Evolutionary conservation across 257 asterid genomes (phyloP), one percentile per base, ranked within the genome.

Genomic region (Przewalskia tangutica): DNA sequence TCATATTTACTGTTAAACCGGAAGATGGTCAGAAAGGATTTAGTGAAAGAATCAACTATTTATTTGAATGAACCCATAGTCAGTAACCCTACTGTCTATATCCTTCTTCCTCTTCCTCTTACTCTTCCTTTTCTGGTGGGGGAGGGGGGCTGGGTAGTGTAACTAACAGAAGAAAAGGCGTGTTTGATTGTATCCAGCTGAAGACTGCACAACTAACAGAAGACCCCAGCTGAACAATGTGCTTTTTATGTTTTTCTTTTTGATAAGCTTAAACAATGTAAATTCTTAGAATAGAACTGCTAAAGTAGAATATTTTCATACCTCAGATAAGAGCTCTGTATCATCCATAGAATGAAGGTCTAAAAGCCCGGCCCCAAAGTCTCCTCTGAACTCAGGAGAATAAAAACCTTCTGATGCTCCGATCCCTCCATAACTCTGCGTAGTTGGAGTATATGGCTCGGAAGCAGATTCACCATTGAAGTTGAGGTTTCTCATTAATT

Each of bases 321-420:
- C 99, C 91, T 94, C 99, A 56, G 99, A 91, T 89, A 96, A 89
- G 87, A 96, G 98, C 86, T 96, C 99, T 1, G 98, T 96, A 82
- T 96, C 98, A 87, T 96, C 99, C 98, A 96, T 93, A 78, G 99
- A 89, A 88, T 96, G 98, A 79, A 96, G 89, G 86, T 96, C 99
- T 90, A 96, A 84, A 84, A 94, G 98, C 56, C 98, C 98, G 77
- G 95, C 98, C 81, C 99, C 99, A 81, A 94, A 93, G 81, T 96
- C 98, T 77, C 97, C 97, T 80, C 97, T 89, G 85, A 94, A 92
- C 79, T 94, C 98, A 6, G 98, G 97, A 81, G 98, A 91, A 85
- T 91, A 89, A 78, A 86, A 84, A 11, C 95, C 94, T 42, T 90
- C 97, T 46, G 92, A 81, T n/a, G 90, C 86, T 83, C 94, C 85